Conservation (phyloP, 257 asterid genomes). For the Lithospermum erythrorhizon region DNA sequence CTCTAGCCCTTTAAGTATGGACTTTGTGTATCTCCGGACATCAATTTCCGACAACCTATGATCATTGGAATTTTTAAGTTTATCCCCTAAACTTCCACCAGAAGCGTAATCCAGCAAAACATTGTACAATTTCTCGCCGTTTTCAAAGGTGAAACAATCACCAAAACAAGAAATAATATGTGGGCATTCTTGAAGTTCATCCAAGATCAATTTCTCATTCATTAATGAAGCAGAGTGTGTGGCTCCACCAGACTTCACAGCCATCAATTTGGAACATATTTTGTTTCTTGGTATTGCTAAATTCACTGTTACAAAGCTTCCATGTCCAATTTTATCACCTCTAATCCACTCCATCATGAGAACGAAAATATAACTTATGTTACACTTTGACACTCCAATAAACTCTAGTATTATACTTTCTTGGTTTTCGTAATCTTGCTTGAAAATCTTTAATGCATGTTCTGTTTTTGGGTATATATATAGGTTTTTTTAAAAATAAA, state of each 20-base stretch:
- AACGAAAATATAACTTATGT: too few relatives aligned
- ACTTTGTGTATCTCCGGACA: conserved; percentile 4
- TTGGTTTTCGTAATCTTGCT: too few relatives aligned
- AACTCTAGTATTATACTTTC: too few relatives aligned
- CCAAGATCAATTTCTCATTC: conserved; percentile 11
- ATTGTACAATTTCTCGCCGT: conserved; percentile 12
- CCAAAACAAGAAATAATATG: conserved; percentile 12
- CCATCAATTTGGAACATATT: conserved; percentile 6
- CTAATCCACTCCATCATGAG: conserved; percentile 12
- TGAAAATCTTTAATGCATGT: too few relatives aligned
- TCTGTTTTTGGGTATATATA: too few relatives aligned
- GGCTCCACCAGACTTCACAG: conserved; percentile 6
- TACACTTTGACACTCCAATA: too few relatives aligned
- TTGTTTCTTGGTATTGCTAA: conserved; percentile 9
- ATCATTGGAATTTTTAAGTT: background rate
- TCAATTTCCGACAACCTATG: conserved; percentile 5
- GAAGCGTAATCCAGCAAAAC: conserved; percentile 12
- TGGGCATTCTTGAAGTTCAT: conserved; percentile 11
- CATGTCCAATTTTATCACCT: conserved; percentile 10
- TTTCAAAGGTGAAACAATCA: conserved; percentile 6
- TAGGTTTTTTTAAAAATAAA: too few relatives aligned
- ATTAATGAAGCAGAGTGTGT: conserved; percentile 9
- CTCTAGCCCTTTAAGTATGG: conserved; percentile 7
- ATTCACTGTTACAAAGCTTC: conserved; percentile 12
- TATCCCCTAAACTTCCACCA: conserved; percentile 10